phyloP scores from a whole-genome alignment of 2,329 filamentous ascomycete species.

The Aspergillus aculeatinus region DNA sequence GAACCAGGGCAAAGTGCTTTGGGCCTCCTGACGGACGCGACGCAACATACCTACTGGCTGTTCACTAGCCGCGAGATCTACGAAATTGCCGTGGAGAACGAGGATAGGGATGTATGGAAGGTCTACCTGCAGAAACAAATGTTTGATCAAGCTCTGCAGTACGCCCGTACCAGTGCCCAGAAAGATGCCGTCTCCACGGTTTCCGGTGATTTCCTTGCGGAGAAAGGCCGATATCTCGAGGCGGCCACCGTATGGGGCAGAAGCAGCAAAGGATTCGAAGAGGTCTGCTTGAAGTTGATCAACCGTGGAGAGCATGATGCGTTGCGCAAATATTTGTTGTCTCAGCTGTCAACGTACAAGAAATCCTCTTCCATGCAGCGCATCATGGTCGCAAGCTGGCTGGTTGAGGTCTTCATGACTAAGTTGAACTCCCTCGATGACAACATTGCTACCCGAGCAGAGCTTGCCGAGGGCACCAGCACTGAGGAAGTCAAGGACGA shows the following conservation, averaged over 20 bases:
- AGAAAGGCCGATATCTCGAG: constrained; percentile 77
- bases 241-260: constrained; percentile 89
- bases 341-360: constrained; percentile 78
- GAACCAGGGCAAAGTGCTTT: constrained; percentile 75
- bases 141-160: constrained; percentile 83
- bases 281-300: constrained; percentile 87
- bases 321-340: constrained; percentile 80
- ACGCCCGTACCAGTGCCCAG: constrained; percentile 75
- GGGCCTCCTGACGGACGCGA: constrained; percentile 83
- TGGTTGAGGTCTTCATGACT: constrained; percentile 95
- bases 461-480: constrained; percentile 70
- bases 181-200: constrained; percentile 89
- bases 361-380: constrained; percentile 87
- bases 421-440: constrained; percentile 94
- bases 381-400: constrained; percentile 92
- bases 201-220: constrained; percentile 83
- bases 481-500: constrained; percentile 67
- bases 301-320: constrained; percentile 89
- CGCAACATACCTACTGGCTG: constrained; percentile 97
- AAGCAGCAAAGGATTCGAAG: constrained; percentile 95
- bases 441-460: constrained; percentile 84
- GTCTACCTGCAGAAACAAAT: constrained; percentile 84
- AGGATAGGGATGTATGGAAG: constrained; percentile 91
- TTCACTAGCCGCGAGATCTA: constrained; percentile 90
- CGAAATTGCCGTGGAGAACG: constrained; percentile 86